These are phyloP conservation scores for Teratosphaeria nubilosa DNA, from an alignment of 2,329 filamentous ascomycete genomes.

Conservation along the genomic window DNA sequence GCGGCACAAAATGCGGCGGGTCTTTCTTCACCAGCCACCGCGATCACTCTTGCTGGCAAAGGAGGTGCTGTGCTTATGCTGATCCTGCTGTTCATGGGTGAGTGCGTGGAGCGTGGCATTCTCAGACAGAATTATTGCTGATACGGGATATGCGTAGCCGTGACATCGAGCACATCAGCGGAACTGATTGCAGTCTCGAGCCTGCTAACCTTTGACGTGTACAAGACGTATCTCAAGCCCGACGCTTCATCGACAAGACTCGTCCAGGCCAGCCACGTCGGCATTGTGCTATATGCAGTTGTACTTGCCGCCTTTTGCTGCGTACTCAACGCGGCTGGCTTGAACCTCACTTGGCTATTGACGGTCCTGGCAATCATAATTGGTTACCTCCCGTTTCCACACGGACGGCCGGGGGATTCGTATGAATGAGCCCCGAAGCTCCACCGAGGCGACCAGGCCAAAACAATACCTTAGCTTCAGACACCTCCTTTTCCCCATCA, in stretches of 20 bases:
- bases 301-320: constrained; percentile 30
- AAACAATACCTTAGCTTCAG: no score
- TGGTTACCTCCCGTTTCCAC: constrained; percentile 15
- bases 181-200: constrained; percentile 32
- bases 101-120: background rate
- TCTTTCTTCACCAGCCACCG: constrained; percentile 22
- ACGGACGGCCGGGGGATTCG: no score
- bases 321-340: constrained; percentile 29
- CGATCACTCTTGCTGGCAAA: constrained; percentile 22
- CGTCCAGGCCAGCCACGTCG: constrained; percentile 31
- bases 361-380: constrained; percentile 33
- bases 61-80: constrained; percentile 23
- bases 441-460: no score
- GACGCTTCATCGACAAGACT: constrained; percentile 26
- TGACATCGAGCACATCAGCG: constrained; percentile 25
- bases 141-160: constrained; percentile 9
- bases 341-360: constrained; percentile 33
- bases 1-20: constrained; percentile 19
- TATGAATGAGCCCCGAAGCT: no score
- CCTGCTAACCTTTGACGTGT: constrained; percentile 34
- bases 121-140: background rate
- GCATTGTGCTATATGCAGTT: constrained; percentile 32
- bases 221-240: constrained; percentile 33
- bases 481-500: background rate
- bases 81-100: constrained; percentile 12